Base-by-base conservation (phyloP, 2,329 filamentous ascomycete genomes). In the Xylariaceae sp. region DNA sequence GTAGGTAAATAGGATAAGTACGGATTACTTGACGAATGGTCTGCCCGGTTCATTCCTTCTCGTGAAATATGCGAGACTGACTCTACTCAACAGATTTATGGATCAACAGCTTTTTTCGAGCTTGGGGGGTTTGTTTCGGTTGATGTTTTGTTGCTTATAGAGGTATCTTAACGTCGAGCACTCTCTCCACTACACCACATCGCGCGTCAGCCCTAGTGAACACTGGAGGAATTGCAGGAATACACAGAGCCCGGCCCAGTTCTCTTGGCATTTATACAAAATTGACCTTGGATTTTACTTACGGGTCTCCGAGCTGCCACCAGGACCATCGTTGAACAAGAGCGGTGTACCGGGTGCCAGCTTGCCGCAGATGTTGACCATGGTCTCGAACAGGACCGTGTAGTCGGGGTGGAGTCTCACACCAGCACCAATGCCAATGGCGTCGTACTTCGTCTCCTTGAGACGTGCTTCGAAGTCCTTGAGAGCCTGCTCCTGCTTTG, bases 391-490 rank as follows among this genome's bases (percentile, higher is more conserved):
- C 45, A 65, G n/a, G 10, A 9, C 35, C 9, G 61, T 57, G 23
- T 62, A 35, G 4, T 60, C 56, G 10, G 63, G 57, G 23, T 61
- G 39, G 17, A 66, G 34, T 42, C 63, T 61, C 23, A 65, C 51
- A 9, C 64, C 64, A 4, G 61, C 59, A 17, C 64, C 64, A 39
- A 66, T 62, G 23, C 63, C 58, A 53, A 66, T 62, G 13, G 61
- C 63, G 17, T 60, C 66, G 56, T 65, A 64, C 39, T 61, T 48
- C 8, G 48, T 49, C 45, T 59, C 44, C 18, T 45, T 51, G 2
- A 63, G 52, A 37, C 57, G 50, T 13, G 15, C 15, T 51, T 53
- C 52, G 4, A 64, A 23, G 3, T 59, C 51, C 13, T 52, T n/a
- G 23, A 64, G 56, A 2, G 44, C 52, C 51, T 59, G 56, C 52